Conservation (phyloP, 139 green algal species). For the Micractinium sp. region DNA sequence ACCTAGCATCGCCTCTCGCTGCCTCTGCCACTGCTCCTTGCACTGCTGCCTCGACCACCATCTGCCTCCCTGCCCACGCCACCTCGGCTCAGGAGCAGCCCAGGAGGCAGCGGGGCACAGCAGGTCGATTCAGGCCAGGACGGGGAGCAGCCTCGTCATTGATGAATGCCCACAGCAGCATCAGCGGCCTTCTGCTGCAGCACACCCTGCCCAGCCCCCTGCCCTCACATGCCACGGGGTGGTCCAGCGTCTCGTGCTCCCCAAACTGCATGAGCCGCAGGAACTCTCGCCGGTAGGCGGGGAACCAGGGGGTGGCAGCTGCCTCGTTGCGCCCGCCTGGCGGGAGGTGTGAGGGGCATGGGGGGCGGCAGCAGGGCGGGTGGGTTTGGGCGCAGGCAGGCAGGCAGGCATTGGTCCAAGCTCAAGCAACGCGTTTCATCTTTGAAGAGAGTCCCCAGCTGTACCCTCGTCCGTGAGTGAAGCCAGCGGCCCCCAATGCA, state of each 20-base stretch:
- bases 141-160: too few relatives aligned
- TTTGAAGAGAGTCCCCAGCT: too few relatives aligned
- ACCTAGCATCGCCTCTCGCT: too few relatives aligned
- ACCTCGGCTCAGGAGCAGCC: too few relatives aligned
- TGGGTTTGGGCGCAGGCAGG: background rate
- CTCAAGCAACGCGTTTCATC: background rate
- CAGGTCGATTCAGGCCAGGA: too few relatives aligned
- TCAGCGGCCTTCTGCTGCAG: background rate
- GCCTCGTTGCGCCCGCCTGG: background rate
- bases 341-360: too few relatives aligned
- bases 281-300: conserved; percentile 78
- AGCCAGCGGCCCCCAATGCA: too few relatives aligned
- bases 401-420: background rate
- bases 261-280: conserved; percentile 80
- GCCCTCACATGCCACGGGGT: conserved; percentile 81
- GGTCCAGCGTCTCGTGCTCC: conserved; percentile 87
- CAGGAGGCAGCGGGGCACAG: too few relatives aligned
- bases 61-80: too few relatives aligned
- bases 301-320: conserved; percentile 79
- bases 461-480: too few relatives aligned
- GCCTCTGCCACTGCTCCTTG: too few relatives aligned
- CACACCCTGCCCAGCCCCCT: background rate
- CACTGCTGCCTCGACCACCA: too few relatives aligned
- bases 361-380: background rate
- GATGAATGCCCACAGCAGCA: background rate